These are phyloP conservation scores for Penicillium concentricum DNA, from an alignment of 2,329 filamentous ascomycete species.

Conservation along the genomic window DNA sequence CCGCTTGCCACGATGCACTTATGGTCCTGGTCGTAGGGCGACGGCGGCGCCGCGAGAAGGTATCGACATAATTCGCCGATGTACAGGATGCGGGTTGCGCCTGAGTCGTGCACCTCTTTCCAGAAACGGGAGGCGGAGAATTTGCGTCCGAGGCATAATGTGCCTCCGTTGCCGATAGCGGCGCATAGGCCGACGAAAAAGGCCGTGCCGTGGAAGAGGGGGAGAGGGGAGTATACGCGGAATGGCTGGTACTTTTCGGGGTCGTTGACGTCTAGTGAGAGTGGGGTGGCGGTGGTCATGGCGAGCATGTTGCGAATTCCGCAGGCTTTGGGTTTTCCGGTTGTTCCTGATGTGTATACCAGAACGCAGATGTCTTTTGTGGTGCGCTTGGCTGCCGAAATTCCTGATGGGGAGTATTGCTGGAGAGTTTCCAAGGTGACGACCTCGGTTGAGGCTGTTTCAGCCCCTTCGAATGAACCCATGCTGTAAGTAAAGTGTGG, in stretches of 20 bases:
- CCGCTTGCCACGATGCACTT: slow-evolving; percentile 47
- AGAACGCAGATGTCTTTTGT: slow-evolving; percentile 38
- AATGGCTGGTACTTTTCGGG: slow-evolving; percentile 45
- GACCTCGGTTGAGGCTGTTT: slow-evolving; percentile 23
- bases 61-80: slow-evolving; percentile 54
- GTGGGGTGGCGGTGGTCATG: slow-evolving; percentile 38
- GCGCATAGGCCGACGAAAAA: slow-evolving; percentile 48
- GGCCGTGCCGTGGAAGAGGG: slow-evolving; percentile 51
- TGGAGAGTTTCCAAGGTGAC: slow-evolving; percentile 28
- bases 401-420: slow-evolving; percentile 22
- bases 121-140: slow-evolving; percentile 49
- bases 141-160: slow-evolving; percentile 46
- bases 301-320: slow-evolving; percentile 42
- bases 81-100: slow-evolving; percentile 46
- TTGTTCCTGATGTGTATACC: slow-evolving; percentile 52
- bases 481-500: slow-evolving; percentile 41
- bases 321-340: slow-evolving; percentile 49
- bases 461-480: slow-evolving; percentile 35
- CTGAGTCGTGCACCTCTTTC: slow-evolving; percentile 45
- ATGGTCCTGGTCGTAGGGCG: slow-evolving; percentile 47
- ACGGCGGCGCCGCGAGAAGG: slow-evolving; percentile 45
- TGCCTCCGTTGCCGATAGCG: slow-evolving; percentile 41
- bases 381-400: slow-evolving; percentile 34
- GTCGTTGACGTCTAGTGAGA: slow-evolving; percentile 37
- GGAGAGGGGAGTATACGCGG: slow-evolving; percentile 49